These are phyloP conservation scores for Phalaenopsis equestris DNA, from an alignment of 106 monocot genomes.

Conservation along the genomic window DNA sequence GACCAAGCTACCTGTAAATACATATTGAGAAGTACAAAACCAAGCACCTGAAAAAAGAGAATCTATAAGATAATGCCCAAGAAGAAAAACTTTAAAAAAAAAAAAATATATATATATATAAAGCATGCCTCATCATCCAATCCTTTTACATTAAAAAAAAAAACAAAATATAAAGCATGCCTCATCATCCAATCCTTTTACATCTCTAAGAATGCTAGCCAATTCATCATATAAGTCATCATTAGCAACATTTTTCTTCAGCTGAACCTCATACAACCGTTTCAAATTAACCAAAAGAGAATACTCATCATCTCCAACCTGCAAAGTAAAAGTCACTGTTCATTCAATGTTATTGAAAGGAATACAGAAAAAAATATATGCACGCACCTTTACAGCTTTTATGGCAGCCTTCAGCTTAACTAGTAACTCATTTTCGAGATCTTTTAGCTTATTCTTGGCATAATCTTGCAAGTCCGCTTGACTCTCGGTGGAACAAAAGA, in stretches of 20 bases:
- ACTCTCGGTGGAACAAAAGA: slow-evolving; percentile 77
- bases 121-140: slow-evolving; percentile 67
- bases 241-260: slow-evolving; percentile 52
- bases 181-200: slow-evolving; percentile 79
- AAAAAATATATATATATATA: neutral
- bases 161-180: slow-evolving; percentile 16
- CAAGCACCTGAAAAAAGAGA: slow-evolving; percentile 52
- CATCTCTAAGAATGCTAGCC: slow-evolving; percentile 41
- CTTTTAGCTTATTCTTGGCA: slow-evolving; percentile 77
- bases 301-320: slow-evolving; percentile 93
- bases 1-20: slow-evolving; percentile 82
- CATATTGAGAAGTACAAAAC: slow-evolving; percentile 95
- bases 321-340: slow-evolving; percentile 23
- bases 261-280: slow-evolving; percentile 79
- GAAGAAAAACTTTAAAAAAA: neutral
- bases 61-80: neutral
- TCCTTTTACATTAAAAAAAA: slow-evolving; percentile 41
- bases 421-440: slow-evolving; percentile 80
- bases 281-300: slow-evolving; percentile 92
- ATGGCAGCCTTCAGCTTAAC: slow-evolving; percentile 73
- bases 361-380: neutral
- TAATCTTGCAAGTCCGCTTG: slow-evolving; percentile 88
- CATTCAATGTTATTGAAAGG: neutral
- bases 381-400: slow-evolving; percentile 67
- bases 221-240: slow-evolving; percentile 78